Base-by-base conservation (phyloP, 2,329 filamentous ascomycete species). In the Apiospora saccharicola region DNA sequence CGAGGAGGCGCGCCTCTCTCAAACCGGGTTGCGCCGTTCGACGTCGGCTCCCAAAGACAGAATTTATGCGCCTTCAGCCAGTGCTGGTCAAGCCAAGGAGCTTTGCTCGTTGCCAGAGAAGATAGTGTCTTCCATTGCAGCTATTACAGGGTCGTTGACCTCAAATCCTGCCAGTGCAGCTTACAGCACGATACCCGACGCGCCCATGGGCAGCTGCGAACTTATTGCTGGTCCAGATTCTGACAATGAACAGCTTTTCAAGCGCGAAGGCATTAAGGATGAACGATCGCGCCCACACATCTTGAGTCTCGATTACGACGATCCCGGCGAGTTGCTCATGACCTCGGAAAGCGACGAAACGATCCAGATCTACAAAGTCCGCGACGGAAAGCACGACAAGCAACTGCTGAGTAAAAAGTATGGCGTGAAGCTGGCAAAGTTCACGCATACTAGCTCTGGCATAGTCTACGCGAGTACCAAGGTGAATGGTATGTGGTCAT, bases 401-500 rank as follows among this genome's bases (percentile, higher is more conserved):
- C 92, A 92, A 73, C 88, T 98, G 67, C 91, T 97, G 70, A 97
- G 94, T 84, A 97, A 98, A 81, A 99, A 99, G 81, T 99, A 99
- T 79, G 96, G 96, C 73, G 95, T 94, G 24, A 96, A 98, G 81
- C 89, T 98, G 71, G 96, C 96, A 49, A 93, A 94, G 77, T 99
- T 98, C 82, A 98, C 96, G 0, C 96, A 98, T 81, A 93, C 96
- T 73, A 92, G 92, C 75, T 94, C 94, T 30, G 95, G 94, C 80
- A 94, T 99, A 79, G 91, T 99, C 73, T 98, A 98, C 79, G 95
- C 96, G 70, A 97, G 94, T 80, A 99, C 96, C 16, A 98, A 98
- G 81, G 91, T 97, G 77, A 97, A 99, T 79, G 90, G 93, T 94
- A 85, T 74, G 85, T 22, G 46, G 26, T 46, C 26, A 24, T 30